Base-by-base conservation (phyloP, 75 land plant species). In the Picea sitchensis region DNA sequence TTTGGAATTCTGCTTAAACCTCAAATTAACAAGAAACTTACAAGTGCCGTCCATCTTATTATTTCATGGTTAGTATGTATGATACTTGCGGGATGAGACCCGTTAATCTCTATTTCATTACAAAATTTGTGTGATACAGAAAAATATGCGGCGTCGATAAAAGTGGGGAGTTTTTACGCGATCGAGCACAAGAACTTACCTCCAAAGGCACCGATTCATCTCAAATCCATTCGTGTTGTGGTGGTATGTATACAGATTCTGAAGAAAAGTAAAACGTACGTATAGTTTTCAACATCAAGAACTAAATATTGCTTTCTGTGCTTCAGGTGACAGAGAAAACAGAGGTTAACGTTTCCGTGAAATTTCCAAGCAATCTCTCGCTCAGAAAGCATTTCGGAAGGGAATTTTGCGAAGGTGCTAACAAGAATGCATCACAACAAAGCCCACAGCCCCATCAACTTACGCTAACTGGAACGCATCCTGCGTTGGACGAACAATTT, bases 401-500 rank as follows among this genome's bases (percentile, higher is more conserved):
- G 13, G 57, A 76, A 11, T 73, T 21, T 23, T 5, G 51, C 1
- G 79, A 34, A 32, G 60, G 54, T 2, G 20, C 58, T 21, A 51
- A 41, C 58, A 26, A 44, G 84, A 34, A 34, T 62, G 12, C 64
- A 4, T 62, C 31, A 9, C 80, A 17, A 32, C 41, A 57, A 20
- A 31, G 81, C 3, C 41, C 20, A 12, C 32, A 1, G 13, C 36
- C 71, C 15, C 26, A 31, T 34, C 64, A 59, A 38, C 26, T 31
- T 71, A 67, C 9, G 21, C 71, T 47, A 17, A 58, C 38, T 54
- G 13, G 64, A 44, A 65, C 51, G 54, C 63, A 83, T n/a, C 94
- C 94, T 3, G 82, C 76, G 13, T 59, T 92, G 12, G 91, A 90
- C 75, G 91, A 92, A 77, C 80, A 90, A 82, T 84, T 87, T 63